Base-by-base conservation (phyloP, 441 rosid genomes). In the Bruguiera hainesii region DNA sequence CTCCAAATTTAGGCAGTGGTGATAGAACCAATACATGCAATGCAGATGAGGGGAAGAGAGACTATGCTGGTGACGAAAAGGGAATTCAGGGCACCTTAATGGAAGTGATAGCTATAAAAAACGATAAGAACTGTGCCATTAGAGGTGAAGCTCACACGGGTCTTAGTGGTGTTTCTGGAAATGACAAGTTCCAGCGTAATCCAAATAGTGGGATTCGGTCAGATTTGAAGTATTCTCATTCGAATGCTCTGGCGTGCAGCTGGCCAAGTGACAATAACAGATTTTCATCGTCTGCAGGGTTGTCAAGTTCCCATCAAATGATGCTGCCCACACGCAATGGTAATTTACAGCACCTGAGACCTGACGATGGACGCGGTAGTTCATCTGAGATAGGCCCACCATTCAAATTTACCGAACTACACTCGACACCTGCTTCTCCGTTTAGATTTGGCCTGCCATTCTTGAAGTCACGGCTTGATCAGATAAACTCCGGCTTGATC, bases 371-470 rank as follows among this genome's bases (percentile, higher is more conserved):
- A 71, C 15, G 21, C 26, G 51, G 56, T 19, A 16, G 66, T 29
- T 64, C 69, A 42, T 6, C 25, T 1, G 70, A 64, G 23, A 21
- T 52, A 48, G 29, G 60, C 73, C 75, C 39, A 61, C 35, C 53
- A 1, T 7, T 26, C 56, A 73, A 51, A 51, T 51, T 51, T 19
- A 20, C 23, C 1, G 37, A 33, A 7, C 37, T 6, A 6, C 37
- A 33, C 37, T 33, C 5, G 37, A 33, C 61, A 10, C 10, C 61
- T 16, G 61, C 39, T 64, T 61, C 81, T 23, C 71, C 56, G 11
- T 81, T 70, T 70, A 77, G 60, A 7, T 83, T 84, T 18, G 78
- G 79, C 72, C 72, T 83, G 60, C 81, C 85, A 9, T 81, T 71
- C 66, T 73, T 79, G 23, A 71, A 67, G 73, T 67, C 73, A 25